These are phyloP conservation scores for Xylaria grammica DNA, from an alignment of 495 filamentous ascomycete species.

Conservation along the genomic window DNA sequence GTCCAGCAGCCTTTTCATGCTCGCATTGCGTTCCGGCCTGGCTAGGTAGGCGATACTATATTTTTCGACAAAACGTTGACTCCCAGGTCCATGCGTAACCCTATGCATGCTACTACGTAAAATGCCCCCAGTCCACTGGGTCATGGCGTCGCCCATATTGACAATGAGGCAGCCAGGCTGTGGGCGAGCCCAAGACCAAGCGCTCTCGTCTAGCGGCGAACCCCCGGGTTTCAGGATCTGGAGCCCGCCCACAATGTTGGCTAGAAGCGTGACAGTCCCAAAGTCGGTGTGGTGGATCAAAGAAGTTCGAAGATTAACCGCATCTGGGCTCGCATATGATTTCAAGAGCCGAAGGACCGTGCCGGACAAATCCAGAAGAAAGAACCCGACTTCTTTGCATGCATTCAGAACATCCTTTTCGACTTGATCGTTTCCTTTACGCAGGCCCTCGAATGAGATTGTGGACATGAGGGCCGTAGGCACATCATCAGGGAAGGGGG, in stretches of 20 bases:
- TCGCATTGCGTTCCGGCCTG: slow-evolving; percentile 20
- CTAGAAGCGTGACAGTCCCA: slow-evolving; percentile 29
- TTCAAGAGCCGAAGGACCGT: slow-evolving; percentile 17
- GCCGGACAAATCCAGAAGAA: slow-evolving; percentile 10
- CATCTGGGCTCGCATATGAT: slow-evolving; percentile 1
- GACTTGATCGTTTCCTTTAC: background rate
- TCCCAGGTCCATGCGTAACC: slow-evolving; percentile 35
- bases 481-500: slow-evolving; percentile 9
- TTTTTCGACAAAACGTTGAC: slow-evolving; percentile 20
- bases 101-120: slow-evolving; percentile 65
- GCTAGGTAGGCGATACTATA: slow-evolving; percentile 26
- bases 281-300: slow-evolving; percentile 56
- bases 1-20: slow-evolving; percentile 24
- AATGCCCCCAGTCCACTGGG: slow-evolving; percentile 62
- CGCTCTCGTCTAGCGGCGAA: slow-evolving; percentile 10
- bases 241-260: slow-evolving; percentile 31
- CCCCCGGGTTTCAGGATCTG: slow-evolving; percentile 23
- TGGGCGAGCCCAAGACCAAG: slow-evolving; percentile 62
- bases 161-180: slow-evolving; percentile 59
- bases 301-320: slow-evolving; percentile 14
- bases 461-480: slow-evolving; percentile 3
- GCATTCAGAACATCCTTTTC: background rate
- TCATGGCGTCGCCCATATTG: slow-evolving; percentile 68
- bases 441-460: background rate
- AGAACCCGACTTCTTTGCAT: slow-evolving; percentile 1